Evolutionary conservation across 352 stramenopile species (phyloP).

Genomic region (Pythium dissimile): DNA sequence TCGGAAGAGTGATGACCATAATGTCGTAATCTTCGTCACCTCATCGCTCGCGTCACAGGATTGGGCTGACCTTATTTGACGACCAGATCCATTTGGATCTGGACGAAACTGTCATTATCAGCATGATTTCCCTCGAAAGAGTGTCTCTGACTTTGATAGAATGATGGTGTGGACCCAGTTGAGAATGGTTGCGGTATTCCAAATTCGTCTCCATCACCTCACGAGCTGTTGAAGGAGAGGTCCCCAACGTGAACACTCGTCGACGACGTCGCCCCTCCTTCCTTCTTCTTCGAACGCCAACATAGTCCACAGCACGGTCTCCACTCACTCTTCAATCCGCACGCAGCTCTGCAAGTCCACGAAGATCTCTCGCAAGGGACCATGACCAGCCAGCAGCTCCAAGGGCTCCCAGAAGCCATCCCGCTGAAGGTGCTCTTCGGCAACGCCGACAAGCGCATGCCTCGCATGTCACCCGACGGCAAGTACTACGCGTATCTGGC

Average conservation of each 20-base stretch:
- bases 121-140: not conserved
- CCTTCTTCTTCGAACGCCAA: not conserved
- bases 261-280: not conserved
- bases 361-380: too few relatives aligned
- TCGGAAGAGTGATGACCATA: not conserved
- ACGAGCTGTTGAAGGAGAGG: not conserved
- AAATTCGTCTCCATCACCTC: not conserved
- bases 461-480: constrained; percentile 42
- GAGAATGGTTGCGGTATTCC: not conserved
- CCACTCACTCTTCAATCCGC: constrained; percentile 12
- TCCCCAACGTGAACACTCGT: not conserved
- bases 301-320: not conserved
- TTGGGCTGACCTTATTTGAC: too few relatives aligned
- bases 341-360: not conserved
- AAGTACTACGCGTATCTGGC: constrained; percentile 46
- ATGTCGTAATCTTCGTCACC: not conserved
- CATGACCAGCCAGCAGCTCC: too few relatives aligned
- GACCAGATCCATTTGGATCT: too few relatives aligned
- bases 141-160: not conserved
- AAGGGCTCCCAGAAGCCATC: constrained; percentile 29
- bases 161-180: not conserved
- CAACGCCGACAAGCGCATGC: constrained; percentile 42
- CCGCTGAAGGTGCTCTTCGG: constrained; percentile 45
- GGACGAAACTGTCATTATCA: too few relatives aligned
- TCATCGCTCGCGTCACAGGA: too few relatives aligned